phyloP scores from a whole-genome alignment of 2,329 filamentous ascomycete species.

The Periconia macrospinosa region DNA sequence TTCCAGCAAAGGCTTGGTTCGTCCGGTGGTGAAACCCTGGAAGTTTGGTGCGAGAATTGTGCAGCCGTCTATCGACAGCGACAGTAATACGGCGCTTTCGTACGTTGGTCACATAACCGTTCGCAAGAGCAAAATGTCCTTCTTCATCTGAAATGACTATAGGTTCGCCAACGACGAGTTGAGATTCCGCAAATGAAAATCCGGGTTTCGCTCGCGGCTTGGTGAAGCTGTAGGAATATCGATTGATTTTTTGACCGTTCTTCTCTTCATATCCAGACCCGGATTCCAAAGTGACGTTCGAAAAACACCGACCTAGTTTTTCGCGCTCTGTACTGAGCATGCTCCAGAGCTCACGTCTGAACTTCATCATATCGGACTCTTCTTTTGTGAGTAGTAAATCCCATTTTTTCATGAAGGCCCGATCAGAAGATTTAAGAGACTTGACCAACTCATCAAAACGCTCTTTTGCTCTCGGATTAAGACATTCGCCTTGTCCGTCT shows the following conservation, averaged over 20 bases:
- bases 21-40: constrained; percentile 72
- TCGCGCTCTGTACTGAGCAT: constrained; percentile 90
- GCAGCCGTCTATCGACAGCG: constrained; percentile 84
- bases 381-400: constrained; percentile 91
- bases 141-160: constrained; percentile 95
- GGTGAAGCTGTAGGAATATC: constrained; percentile 82
- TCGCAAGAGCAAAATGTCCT: constrained; percentile 91
- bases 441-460: constrained; percentile 81
- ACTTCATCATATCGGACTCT: constrained; percentile 85
- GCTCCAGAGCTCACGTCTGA: constrained; percentile 90
- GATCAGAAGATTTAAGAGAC: constrained; percentile 74
- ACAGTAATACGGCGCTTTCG: constrained; percentile 77
- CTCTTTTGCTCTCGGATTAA: constrained; percentile 75
- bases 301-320: constrained; percentile 85
- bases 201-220: constrained; percentile 64
- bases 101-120: constrained; percentile 84
- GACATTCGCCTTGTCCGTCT: constrained; percentile 76
- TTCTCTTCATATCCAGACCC: constrained; percentile 71
- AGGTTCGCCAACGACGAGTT: constrained; percentile 83
- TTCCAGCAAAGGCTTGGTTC: constrained; percentile 87
- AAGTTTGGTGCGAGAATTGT: constrained; percentile 78
- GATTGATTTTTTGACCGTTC: constrained; percentile 81
- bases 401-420: constrained; percentile 91
- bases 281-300: constrained; percentile 80
- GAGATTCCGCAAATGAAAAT: constrained; percentile 89